Evolutionary conservation across 1,284 basidiomycete species (phyloP).

Genomic region (Ustilago bromivora): DNA sequence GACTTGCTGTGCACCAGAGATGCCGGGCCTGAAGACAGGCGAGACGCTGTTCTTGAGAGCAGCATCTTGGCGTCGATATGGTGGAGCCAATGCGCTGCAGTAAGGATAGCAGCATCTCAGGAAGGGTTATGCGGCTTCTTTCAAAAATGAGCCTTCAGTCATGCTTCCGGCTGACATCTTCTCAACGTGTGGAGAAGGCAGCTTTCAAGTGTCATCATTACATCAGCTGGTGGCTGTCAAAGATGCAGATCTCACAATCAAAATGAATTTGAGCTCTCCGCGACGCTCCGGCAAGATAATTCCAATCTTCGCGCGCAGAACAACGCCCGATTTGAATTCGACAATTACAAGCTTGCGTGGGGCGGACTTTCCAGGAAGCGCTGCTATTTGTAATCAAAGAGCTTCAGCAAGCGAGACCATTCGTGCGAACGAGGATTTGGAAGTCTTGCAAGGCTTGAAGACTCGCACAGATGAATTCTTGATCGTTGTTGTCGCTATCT

Average conservation of each 20-base stretch:
- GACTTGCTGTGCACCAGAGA: neutral
- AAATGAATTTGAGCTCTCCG: neutral
- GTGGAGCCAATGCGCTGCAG: neutral
- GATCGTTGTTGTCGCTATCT: slow-evolving; percentile 17
- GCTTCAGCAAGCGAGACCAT: slow-evolving; percentile 2
- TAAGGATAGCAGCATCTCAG: neutral
- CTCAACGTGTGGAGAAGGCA: slow-evolving; percentile 17
- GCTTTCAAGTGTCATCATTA: slow-evolving; percentile 10
- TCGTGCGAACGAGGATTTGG: slow-evolving; percentile 32
- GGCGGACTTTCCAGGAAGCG: neutral
- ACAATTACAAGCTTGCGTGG: neutral
- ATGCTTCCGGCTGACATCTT: neutral
- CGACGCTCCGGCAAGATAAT: slow-evolving; percentile 7
- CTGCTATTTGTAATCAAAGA: slow-evolving; percentile 40
- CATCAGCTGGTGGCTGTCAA: neutral
- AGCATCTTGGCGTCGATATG: slow-evolving; percentile 17
- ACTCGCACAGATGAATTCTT: neutral
- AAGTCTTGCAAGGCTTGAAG: slow-evolving; percentile 6
- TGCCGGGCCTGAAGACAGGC: slow-evolving; percentile 5
- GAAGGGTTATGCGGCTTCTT: neutral
- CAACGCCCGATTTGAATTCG: neutral
- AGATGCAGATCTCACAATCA: neutral
- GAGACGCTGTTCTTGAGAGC: slow-evolving; percentile 28
- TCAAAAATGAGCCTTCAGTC: neutral
- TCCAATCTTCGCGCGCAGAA: slow-evolving; percentile 28